Conservation (phyloP, 768 basidiomycete genomes). For the Trametes elegans region DNA sequence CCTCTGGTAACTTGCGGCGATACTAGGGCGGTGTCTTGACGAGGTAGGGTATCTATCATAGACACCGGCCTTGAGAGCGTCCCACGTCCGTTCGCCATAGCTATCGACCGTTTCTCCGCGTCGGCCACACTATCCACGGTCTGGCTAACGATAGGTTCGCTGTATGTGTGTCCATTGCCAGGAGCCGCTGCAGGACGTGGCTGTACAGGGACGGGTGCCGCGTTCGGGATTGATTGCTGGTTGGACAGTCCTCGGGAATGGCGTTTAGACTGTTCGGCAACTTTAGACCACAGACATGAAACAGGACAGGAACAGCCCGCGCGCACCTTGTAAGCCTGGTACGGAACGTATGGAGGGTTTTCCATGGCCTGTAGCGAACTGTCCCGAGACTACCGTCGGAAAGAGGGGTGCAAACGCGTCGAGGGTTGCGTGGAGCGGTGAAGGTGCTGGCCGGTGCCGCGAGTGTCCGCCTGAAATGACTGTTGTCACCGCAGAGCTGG, state of each 20-base stretch:
- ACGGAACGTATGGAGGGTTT: conserved; percentile 39
- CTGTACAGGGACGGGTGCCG: background rate
- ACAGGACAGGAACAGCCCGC: background rate
- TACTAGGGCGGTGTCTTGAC: conserved; percentile 1
- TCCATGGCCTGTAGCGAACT: conserved; percentile 22
- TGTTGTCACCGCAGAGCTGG: background rate
- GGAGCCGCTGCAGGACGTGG: conserved; percentile 1
- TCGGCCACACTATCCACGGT: conserved; percentile 8
- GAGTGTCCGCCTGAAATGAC: conserved; percentile 3
- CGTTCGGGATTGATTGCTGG: conserved; percentile 13
- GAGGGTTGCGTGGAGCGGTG: conserved; percentile 13
- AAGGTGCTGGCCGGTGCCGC: conserved; percentile 14
- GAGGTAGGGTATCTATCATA: conserved; percentile 23
- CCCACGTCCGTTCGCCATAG: conserved; percentile 4
- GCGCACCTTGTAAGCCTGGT: conserved; percentile 48
- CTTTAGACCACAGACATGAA: background rate
- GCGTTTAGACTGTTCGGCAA: conserved; percentile 41
- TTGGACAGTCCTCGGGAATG: conserved; percentile 42
- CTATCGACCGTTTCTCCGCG: conserved; percentile 17
- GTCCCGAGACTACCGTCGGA: background rate
- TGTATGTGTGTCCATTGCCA: conserved; percentile 19
- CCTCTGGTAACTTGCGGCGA: background rate
- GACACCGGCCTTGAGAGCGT: conserved; percentile 20
- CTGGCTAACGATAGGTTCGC: conserved; percentile 20
- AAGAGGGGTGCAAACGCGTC: background rate